A percentile compares a stretch with the other conserved stretches of the same genome.
phyloP scores from a whole-genome alignment of 208 protist species.

The Jaenimonas drosophilae region DNA sequence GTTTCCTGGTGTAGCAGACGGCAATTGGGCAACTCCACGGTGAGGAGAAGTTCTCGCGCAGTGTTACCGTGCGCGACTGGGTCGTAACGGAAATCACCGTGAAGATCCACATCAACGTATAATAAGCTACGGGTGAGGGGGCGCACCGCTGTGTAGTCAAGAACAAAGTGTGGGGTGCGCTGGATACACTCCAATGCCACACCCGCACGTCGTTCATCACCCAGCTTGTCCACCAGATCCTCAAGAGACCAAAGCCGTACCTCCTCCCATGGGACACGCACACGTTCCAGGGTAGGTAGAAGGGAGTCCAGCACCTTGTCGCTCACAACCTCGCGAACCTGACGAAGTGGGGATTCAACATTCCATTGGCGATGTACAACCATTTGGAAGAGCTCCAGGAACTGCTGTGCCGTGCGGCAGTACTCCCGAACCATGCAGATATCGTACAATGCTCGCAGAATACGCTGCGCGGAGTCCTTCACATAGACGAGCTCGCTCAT shows the following conservation, averaged over 20 bases:
- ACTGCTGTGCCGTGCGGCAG: conserved; percentile 90
- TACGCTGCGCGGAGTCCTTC: conserved; percentile 93
- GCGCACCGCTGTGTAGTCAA: conserved; percentile 87
- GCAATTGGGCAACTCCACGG: conserved; percentile 94
- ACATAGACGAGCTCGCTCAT: conserved; percentile 99
- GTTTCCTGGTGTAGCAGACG: conserved; percentile 96
- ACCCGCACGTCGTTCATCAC: conserved; percentile 78
- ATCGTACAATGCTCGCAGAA: conserved; percentile 92
- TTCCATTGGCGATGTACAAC: conserved; percentile 96
- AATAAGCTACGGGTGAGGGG: conserved; percentile 95
- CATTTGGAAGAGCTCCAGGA: conserved; percentile 89
- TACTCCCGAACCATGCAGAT: conserved; percentile 95
- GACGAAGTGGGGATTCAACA: conserved; percentile 90
- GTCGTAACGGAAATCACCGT: conserved; percentile 95
- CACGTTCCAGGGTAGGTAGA: conserved; percentile 92
- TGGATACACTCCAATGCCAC: conserved; percentile 87
- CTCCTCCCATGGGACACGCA: conserved; percentile 93
- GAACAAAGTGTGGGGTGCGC: conserved; percentile 91
- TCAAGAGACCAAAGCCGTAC: conserved; percentile 89
- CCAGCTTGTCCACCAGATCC: conserved; percentile 92
- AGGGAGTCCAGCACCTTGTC: conserved; percentile 77
- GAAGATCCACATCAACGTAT: conserved; percentile 94
- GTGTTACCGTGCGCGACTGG: conserved; percentile 82
- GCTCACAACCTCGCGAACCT: conserved; percentile 71
- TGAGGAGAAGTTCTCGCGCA: conserved; percentile 91